Percentiles rank a stretch among this genome's conserved stretches.
Conservation (phyloP, 495 filamentous ascomycete genomes). For the Xylaria palmicola region DNA sequence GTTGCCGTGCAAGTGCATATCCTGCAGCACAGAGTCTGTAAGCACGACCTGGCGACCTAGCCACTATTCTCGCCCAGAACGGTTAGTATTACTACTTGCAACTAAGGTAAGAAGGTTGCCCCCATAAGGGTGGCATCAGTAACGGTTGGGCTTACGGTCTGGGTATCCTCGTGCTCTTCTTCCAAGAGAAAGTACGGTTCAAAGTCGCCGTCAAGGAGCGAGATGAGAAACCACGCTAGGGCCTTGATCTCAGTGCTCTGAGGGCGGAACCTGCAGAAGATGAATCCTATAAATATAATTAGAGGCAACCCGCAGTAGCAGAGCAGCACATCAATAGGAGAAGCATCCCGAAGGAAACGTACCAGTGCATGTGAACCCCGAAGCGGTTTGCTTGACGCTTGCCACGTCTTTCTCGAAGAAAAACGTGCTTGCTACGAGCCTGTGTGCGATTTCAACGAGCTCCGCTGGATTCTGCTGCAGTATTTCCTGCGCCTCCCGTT, state of each 20-base stretch:
- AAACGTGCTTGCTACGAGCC: conserved; percentile 40
- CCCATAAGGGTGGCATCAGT: neutral
- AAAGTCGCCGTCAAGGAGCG: conserved; percentile 31
- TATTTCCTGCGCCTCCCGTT: conserved; percentile 19
- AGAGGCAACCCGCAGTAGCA: neutral
- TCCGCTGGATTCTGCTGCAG: conserved; percentile 23
- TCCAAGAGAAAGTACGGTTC: conserved; percentile 36
- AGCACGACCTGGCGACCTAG: conserved; percentile 25
- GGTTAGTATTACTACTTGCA: too few species aligned
- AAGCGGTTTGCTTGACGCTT: conserved; percentile 24
- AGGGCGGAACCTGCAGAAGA: conserved; percentile 35
- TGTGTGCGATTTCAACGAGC: conserved; percentile 33
- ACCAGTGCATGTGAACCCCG: conserved; percentile 31
- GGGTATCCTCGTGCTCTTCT: conserved; percentile 18
- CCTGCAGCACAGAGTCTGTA: conserved; percentile 23
- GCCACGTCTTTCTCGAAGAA: conserved; percentile 36
- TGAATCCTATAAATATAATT: conserved; percentile 21
- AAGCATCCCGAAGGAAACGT: conserved; percentile 2
- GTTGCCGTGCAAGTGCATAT: conserved; percentile 31
- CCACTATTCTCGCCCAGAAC: too few species aligned
- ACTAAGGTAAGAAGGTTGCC: too few species aligned
- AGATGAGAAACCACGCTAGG: conserved; percentile 29
- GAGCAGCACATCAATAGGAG: too few species aligned
- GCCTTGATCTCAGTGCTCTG: conserved; percentile 27
- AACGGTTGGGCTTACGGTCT: neutral